phyloP scores from a whole-genome alignment of 257 asterid genomes.

The Penstemon newberryi region DNA sequence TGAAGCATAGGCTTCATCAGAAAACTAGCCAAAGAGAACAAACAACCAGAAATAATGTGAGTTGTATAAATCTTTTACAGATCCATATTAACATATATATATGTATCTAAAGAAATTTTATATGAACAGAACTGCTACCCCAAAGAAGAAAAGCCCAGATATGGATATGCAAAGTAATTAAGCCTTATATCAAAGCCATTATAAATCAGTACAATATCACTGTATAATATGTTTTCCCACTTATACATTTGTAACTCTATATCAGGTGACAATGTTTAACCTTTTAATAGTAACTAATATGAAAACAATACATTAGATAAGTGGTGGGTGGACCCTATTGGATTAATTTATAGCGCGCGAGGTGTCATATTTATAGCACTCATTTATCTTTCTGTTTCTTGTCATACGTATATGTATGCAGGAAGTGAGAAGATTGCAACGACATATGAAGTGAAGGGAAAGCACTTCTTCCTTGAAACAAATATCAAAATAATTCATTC shows the following conservation, averaged over 20 bases:
- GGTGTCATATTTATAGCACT: background rate
- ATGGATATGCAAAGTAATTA: no score
- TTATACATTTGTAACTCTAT: background rate
- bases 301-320: background rate
- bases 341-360: constrained; percentile 1
- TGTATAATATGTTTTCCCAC: background rate
- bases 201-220: no score
- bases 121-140: no score
- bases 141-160: no score
- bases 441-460: constrained; percentile 74
- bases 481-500: constrained; percentile 53
- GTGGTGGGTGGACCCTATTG: background rate
- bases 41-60: no score
- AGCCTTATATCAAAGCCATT: no score
- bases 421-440: constrained; percentile 70
- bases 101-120: no score
- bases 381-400: background rate
- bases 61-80: no score
- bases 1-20: no score
- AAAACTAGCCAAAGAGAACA: no score
- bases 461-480: constrained; percentile 79
- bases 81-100: no score
- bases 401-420: constrained; percentile 33
- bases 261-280: background rate
- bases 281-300: background rate